phyloP scores from a whole-genome alignment of 495 filamentous ascomycete species.

The Talaromyces nanjingensis region DNA sequence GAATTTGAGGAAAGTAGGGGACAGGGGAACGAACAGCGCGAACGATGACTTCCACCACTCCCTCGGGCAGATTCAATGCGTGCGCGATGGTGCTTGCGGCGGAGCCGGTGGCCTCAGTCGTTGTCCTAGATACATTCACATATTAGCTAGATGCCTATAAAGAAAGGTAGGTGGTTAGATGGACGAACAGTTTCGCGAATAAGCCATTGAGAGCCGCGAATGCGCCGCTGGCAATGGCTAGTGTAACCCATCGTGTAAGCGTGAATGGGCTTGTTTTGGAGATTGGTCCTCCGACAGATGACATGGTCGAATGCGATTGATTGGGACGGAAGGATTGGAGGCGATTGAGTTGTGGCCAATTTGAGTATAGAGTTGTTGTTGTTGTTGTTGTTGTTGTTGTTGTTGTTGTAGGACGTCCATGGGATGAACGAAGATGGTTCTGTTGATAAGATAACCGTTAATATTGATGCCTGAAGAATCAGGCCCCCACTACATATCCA shows the following conservation, averaged over 20 bases:
- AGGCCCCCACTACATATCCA: neutral
- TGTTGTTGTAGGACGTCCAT: too few relatives aligned
- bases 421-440: too few relatives aligned
- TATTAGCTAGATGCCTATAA: neutral
- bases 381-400: too few relatives aligned
- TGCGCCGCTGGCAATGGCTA: conserved; percentile 76
- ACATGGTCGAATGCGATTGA: neutral
- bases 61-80: conserved; percentile 1
- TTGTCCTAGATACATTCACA: conserved; percentile 4
- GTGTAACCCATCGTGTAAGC: conserved; percentile 57
- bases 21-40: conserved; percentile 18
- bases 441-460: neutral
- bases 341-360: neutral
- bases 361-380: neutral
- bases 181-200: conserved; percentile 84
- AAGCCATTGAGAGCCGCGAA: conserved; percentile 93
- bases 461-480: neutral
- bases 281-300: neutral
- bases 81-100: neutral
- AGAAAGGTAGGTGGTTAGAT: neutral
- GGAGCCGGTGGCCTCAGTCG: conserved; percentile 6
- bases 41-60: conserved; percentile 15
- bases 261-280: neutral
- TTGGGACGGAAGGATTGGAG: neutral
- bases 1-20: too few relatives aligned